A percentile compares a stretch with the other conserved stretches of the same genome.
Evolutionary conservation across 2,329 filamentous ascomycete species (phyloP).

Genomic region (Fusarium begoniae): DNA sequence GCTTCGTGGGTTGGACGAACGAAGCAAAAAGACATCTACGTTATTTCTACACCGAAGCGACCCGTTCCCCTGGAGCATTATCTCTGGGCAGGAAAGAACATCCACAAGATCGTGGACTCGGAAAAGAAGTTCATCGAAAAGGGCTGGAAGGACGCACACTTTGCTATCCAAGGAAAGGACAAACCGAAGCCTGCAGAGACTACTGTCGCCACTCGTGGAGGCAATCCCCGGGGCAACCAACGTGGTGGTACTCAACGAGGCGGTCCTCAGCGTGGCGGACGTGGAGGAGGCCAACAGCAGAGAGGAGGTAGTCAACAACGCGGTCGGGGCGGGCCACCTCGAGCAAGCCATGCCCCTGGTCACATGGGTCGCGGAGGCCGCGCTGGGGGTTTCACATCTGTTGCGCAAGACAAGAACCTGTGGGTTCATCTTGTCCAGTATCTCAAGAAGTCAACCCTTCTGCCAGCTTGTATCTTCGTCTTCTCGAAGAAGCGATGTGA

Average conservation of each 20-base stretch:
- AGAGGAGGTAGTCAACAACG: conserved; percentile 60
- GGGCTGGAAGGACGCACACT: conserved; percentile 94
- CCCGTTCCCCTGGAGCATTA: conserved; percentile 96
- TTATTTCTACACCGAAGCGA: conserved; percentile 95
- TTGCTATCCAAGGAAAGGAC: conserved; percentile 81
- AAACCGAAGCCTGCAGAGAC: conserved; percentile 66
- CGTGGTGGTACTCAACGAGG: conserved; percentile 50
- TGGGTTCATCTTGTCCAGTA: conserved; percentile 97
- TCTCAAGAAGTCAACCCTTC: conserved; percentile 83
- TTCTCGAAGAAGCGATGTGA: conserved; percentile 99
- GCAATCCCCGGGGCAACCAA: conserved; percentile 49
- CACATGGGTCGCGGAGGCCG: conserved; percentile 92
- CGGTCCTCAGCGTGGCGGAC: conserved; percentile 56
- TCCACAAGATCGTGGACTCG: conserved; percentile 92
- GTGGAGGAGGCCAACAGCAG: conserved; percentile 59
- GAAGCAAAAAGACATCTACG: conserved; percentile 98
- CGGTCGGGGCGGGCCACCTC: conserved; percentile 61
- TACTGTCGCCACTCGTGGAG: conserved; percentile 50
- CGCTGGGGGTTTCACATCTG: conserved; percentile 85
- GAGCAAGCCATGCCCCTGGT: conserved; percentile 72
- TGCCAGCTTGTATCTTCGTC: conserved; percentile 96
- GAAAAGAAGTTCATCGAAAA: conserved; percentile 92
- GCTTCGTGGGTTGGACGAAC: conserved; percentile 98
- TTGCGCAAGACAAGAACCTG: conserved; percentile 92
- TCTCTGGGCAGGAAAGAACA: conserved; percentile 91